phyloP scores from a whole-genome alignment of 2,329 filamentous ascomycete species.

The Lachnellula occidentalis region DNA sequence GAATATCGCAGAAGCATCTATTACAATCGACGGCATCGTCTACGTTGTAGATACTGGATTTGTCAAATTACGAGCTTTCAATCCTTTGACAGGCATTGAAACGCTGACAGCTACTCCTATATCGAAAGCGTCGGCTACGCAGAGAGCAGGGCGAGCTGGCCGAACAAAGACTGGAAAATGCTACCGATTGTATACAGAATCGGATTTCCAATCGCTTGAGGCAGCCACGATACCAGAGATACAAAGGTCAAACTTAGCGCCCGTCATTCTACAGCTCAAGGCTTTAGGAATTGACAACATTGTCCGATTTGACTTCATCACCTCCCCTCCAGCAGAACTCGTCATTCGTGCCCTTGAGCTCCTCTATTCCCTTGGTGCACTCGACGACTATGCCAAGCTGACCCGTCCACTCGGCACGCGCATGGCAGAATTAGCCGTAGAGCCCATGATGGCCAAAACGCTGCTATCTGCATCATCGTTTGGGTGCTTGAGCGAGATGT shows the following conservation, averaged over 20 bases:
- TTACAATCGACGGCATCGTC: constrained; percentile 88
- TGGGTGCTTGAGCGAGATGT: constrained; percentile 75
- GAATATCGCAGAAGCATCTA: constrained; percentile 93
- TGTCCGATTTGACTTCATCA: constrained; percentile 82
- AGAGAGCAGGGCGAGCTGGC: constrained; percentile 84
- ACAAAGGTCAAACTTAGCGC: constrained; percentile 84
- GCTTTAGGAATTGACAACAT: constrained; percentile 94
- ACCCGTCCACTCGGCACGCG: constrained; percentile 80
- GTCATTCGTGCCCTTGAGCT: constrained; percentile 83
- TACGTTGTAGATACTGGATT: constrained; percentile 89
- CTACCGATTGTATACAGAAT: constrained; percentile 84
- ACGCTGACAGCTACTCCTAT: constrained; percentile 75
- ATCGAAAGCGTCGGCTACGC: constrained; percentile 88
- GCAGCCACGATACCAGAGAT: constrained; percentile 82
- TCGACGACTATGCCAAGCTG: constrained; percentile 86
- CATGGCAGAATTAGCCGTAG: constrained; percentile 90
- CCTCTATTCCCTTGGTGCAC: constrained; percentile 76
- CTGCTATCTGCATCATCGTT: constrained; percentile 71
- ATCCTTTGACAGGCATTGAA: constrained; percentile 81
- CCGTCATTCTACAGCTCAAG: constrained; percentile 84
- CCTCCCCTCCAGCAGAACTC: constrained; percentile 76
- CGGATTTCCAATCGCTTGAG: constrained; percentile 58
- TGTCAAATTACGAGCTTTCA: constrained; percentile 83
- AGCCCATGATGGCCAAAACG: constrained; percentile 93
- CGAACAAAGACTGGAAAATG: constrained; percentile 89